Percentiles rank a stretch among this genome's conserved stretches.
These are phyloP conservation scores for Spatholobus suberectus DNA, from an alignment of 306 rosid genomes.

Conservation along the genomic window DNA sequence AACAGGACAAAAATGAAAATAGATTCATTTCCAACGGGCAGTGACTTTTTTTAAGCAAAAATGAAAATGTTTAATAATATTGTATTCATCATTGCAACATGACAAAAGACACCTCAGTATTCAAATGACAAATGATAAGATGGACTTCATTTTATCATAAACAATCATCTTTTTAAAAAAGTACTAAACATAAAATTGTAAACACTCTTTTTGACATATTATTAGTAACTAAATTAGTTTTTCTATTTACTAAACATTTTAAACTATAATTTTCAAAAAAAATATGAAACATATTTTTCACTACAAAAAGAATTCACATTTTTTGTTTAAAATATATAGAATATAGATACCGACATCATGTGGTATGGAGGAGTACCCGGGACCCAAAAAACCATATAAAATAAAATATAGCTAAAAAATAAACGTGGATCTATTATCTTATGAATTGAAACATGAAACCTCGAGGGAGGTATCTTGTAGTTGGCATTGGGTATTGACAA, in stretches of 20 bases:
- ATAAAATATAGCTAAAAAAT: not conserved
- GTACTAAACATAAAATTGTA: no score
- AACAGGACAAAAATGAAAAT: not conserved
- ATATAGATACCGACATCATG: no score
- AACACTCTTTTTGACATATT: not conserved
- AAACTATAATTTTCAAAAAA: no score
- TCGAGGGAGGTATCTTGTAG: slow-evolving; percentile 35
- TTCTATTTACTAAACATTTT: not conserved
- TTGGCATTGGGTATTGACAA: not conserved
- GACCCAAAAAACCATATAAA: not conserved
- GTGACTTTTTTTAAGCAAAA: not conserved
- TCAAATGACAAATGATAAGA: not conserved
- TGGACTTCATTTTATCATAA: not conserved
- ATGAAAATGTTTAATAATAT: not conserved
- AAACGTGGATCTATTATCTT: not conserved
- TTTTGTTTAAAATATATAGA: no score
- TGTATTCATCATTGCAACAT: not conserved
- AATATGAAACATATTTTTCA: no score
- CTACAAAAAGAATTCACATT: no score
- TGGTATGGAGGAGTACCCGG: no score
- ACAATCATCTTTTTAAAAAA: no score
- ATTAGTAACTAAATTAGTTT: not conserved
- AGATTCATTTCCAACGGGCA: not conserved
- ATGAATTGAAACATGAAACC: slow-evolving; percentile 1
- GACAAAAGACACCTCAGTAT: slow-evolving; percentile 10